Evolutionary conservation across 2,329 filamentous ascomycete species (phyloP).

Genomic region (Calonectria montana): DNA sequence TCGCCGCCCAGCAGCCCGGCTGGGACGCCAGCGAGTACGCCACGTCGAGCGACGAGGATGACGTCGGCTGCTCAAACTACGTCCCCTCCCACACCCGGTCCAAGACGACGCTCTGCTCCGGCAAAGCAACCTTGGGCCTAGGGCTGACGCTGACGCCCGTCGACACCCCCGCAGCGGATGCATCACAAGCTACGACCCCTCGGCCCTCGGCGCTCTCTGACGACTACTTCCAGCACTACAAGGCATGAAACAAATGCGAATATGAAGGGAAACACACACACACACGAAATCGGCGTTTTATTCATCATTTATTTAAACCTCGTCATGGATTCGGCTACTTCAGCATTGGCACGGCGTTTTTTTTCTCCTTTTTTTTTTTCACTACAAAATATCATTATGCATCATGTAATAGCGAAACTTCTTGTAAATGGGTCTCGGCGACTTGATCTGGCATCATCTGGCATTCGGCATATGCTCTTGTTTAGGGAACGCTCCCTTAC

Average conservation of each 20-base stretch:
- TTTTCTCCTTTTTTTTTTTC: background rate
- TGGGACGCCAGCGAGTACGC: constrained; percentile 43
- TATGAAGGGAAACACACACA: constrained; percentile 10
- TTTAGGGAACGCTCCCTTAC: constrained; percentile 25
- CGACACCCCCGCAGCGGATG: constrained; percentile 37
- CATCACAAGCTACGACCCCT: constrained; percentile 29
- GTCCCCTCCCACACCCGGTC: constrained; percentile 49
- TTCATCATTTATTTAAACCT: background rate
- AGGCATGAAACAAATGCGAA: constrained; percentile 25
- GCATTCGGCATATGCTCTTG: constrained; percentile 19
- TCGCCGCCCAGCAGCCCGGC: constrained; percentile 57
- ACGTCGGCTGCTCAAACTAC: constrained; percentile 39
- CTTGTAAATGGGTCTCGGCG: constrained; percentile 25
- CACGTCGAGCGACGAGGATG: constrained; percentile 43
- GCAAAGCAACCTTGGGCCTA: constrained; percentile 36
- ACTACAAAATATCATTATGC: constrained; percentile 3
- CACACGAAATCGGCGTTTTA: constrained; percentile 33
- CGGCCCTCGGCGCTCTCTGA: constrained; percentile 32
- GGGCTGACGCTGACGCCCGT: constrained; percentile 42
- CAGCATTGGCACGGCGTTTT: constrained; percentile 19
- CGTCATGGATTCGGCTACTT: background rate
- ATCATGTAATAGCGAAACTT: constrained; percentile 11
- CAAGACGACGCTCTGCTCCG: constrained; percentile 45
- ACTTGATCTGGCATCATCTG: constrained; percentile 35
- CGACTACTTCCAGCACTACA: constrained; percentile 41